Evolutionary conservation across 1,139 yeast genomes (phyloP), one percentile per base, ranked within the genome.

Genomic region (Lodderomyces metapsilosis): DNA sequence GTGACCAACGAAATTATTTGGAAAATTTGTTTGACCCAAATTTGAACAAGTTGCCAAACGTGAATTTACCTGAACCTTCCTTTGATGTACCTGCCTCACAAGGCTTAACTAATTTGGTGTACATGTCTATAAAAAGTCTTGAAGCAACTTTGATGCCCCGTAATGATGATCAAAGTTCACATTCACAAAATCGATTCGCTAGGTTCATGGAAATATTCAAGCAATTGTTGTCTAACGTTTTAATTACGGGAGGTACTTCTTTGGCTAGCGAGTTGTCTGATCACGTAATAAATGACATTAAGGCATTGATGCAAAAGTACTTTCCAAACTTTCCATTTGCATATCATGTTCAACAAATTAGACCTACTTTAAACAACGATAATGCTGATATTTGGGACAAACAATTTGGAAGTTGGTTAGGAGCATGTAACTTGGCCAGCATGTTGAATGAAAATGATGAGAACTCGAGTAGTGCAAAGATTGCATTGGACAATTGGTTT

Each of bases 181-280:
- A 51, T 40, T 59, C 61, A 31, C 57, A 53, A 42, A 55, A 57
- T 41, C 57, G 62, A 37, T 59, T 57, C 51, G 68, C 68, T 16
- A 56, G 68, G 37, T 69, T 71, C 48, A 67, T 66, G 46, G 77
- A 72, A 43, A 62, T 65, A 17, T 67, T 71, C 53, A 68, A 65
- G 45, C 65, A 58, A 31, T 60, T 71, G 39, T 61, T 83, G 40
- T 69, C 78, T n/a, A 83, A 81, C 54, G 75, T 84, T 9, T 74
- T 85, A 32, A 68, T 85, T 40, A 82, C 86, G 4, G 92, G 94
- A 25, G 81, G 84, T 8, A 62, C 80, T 1, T 75, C 88, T 1
- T 64, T 77, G 43, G 66, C 82, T 21, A 74, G 76, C 17, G 88
- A 87, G 3, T 64, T 84, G 44, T 78, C 79, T 38, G 82, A 78